These are phyloP conservation scores for Ustilago cynodontis DNA, from an alignment of 1,284 basidiomycete genomes.

Conservation along the genomic window DNA sequence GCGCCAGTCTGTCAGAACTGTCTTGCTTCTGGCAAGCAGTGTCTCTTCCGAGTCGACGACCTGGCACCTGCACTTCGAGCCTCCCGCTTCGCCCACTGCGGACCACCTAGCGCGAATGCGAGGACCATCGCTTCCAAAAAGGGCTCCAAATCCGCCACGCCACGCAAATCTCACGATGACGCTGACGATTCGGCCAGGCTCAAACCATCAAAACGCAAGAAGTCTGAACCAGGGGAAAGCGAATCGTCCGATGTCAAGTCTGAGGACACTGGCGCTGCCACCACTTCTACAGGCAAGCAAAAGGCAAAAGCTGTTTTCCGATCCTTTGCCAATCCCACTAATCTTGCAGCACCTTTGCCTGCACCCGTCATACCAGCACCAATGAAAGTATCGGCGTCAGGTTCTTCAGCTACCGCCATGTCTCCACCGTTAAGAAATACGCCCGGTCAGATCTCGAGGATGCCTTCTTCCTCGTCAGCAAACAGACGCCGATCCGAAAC, in stretches of 20 bases:
- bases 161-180: constrained; percentile 34
- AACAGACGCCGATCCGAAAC: constrained; percentile 37
- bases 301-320: constrained; percentile 62
- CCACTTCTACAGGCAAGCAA: constrained; percentile 24
- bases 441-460: constrained; percentile 14
- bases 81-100: constrained; percentile 57
- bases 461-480: constrained; percentile 24
- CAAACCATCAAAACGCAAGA: constrained; percentile 39
- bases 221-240: constrained; percentile 17
- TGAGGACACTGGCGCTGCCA: constrained; percentile 4
- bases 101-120: constrained; percentile 51
- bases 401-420: constrained; percentile 22
- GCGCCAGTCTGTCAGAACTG: constrained; percentile 62
- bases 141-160: constrained; percentile 16
- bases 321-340: constrained; percentile 60
- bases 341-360: constrained; percentile 54
- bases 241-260: constrained; percentile 8
- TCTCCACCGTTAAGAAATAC: constrained; percentile 18
- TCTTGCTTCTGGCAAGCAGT: constrained; percentile 57
- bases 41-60: constrained; percentile 64
- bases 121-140: constrained; percentile 52
- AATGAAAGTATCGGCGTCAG: constrained; percentile 8
- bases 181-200: constrained; percentile 12
- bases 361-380: constrained; percentile 19
- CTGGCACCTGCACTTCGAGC: constrained; percentile 59